Evolutionary conservation across 306 rosid genomes (phyloP).

Genomic region (Cicer bijugum): DNA sequence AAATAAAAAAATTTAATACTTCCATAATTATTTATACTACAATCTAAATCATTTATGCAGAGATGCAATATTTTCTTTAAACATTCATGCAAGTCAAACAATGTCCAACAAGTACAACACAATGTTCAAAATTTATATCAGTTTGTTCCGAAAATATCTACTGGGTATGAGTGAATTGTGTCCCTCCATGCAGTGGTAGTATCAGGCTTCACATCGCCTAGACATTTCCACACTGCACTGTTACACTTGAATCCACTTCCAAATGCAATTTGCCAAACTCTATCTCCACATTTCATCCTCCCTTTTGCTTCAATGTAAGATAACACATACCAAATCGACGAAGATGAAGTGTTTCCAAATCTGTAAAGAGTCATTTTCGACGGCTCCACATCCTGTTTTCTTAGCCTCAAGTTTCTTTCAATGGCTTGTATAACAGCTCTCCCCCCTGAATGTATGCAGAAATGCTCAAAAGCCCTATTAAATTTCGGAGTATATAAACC

Average conservation of each 20-base stretch:
- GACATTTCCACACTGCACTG: constrained; percentile 62
- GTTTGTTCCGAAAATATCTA: constrained; percentile 41
- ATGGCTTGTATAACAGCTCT: constrained; percentile 58
- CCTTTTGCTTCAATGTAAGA: constrained; percentile 71
- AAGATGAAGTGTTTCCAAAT: constrained; percentile 67
- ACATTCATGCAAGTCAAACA: not conserved
- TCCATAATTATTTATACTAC: not conserved
- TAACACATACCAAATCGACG: constrained; percentile 69
- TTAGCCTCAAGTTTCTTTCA: constrained; percentile 47
- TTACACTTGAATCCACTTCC: constrained; percentile 75
- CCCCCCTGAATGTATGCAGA: constrained; percentile 72
- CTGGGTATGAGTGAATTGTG: constrained; percentile 53
- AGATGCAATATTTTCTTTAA: not conserved
- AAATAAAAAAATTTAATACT: too few species aligned
- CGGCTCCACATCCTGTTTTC: constrained; percentile 55
- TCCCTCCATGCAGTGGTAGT: constrained; percentile 59
- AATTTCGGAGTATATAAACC: constrained; percentile 56
- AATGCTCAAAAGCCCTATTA: constrained; percentile 61
- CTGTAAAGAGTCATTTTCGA: constrained; percentile 63
- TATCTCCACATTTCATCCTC: constrained; percentile 59
- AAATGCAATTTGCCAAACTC: constrained; percentile 70
- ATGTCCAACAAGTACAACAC: not conserved
- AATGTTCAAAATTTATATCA: constrained; percentile 20
- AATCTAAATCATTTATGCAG: not conserved
- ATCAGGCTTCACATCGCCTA: constrained; percentile 45